These are phyloP conservation scores for Liquidambar formosana DNA, from an alignment of 164 flowering plant genomes.

Conservation along the genomic window DNA sequence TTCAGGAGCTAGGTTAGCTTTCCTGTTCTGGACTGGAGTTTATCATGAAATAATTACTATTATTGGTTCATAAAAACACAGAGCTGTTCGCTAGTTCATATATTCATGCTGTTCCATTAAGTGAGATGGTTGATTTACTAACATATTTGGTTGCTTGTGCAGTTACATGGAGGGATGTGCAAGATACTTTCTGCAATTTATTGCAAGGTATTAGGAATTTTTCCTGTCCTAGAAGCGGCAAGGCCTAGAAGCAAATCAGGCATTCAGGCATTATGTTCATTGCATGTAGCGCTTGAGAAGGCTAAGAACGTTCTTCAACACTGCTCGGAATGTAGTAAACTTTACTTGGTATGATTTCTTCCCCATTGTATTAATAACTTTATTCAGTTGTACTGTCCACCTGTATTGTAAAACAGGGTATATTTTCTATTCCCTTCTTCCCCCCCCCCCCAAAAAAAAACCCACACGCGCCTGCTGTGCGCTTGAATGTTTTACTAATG, in stretches of 20 bases:
- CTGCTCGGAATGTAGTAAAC: constrained; percentile 91
- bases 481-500: constrained; percentile 2
- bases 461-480: too few species aligned
- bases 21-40: too few species aligned
- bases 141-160: constrained; percentile 23
- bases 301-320: constrained; percentile 88
- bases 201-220: constrained; percentile 71
- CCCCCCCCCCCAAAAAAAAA: too few species aligned
- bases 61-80: background rate
- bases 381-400: too few species aligned
- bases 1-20: too few species aligned
- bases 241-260: constrained; percentile 96
- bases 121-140: background rate
- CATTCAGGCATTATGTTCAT: constrained; percentile 89
- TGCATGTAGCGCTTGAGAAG: constrained; percentile 92
- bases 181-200: constrained; percentile 63
- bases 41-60: background rate
- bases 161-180: constrained; percentile 97
- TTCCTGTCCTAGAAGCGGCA: constrained; percentile 89
- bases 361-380: background rate
- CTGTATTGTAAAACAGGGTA: too few species aligned
- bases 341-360: constrained; percentile 70
- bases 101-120: background rate
- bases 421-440: too few species aligned
- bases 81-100: background rate